Evolutionary conservation across 441 rosid genomes (phyloP), one percentile per base, ranked within the genome.

Genomic region (Daphne laureola): DNA sequence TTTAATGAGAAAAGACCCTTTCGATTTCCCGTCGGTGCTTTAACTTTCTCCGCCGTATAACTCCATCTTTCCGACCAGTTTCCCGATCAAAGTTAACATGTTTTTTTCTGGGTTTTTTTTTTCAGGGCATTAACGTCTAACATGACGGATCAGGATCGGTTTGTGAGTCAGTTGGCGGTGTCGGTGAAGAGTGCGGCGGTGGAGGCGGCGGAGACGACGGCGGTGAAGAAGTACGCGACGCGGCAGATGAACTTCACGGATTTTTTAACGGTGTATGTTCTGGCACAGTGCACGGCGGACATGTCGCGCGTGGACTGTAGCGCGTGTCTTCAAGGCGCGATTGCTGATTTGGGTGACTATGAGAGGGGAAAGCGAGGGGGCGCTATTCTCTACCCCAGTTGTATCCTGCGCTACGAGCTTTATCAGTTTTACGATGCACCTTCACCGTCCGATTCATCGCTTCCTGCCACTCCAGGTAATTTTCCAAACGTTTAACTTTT

Each of bases 221-320:
- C 31, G 31, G 16, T n/a, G 12, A 48, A 21, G 36, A 57, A 18
- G 21, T 46, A 46, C 15, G 53, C 52, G 17, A 36, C 52, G 12
- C 45, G 51, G 38, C 27, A 35, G 40, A 44, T 17, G 8, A 57
- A 57, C 36, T 16, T 57, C 38, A 17, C 17, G 21, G n/a, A 27
- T 16, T 46, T 9, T 41, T 17, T 17, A 21, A 46, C 46, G 4
- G n/a, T 57, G 46, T 57, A 57, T 51, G 18, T 18, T 13, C 16
- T 57, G 42, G 53, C 38, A 18, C 61, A 57, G 46, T 46, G 61
- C 31, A 57, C 52, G 6, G 51, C 61, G 44, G 51, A 57, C 21
- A 31, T 57, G 35, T 14, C 14, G 4, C 12, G 35, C 11, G 51
- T 51, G 40, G 35, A 27, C n/a, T 57, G 61, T 43, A 27, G 36